Base-by-base conservation (phyloP, 257 asterid species). In the Euphrasia confusa region DNA sequence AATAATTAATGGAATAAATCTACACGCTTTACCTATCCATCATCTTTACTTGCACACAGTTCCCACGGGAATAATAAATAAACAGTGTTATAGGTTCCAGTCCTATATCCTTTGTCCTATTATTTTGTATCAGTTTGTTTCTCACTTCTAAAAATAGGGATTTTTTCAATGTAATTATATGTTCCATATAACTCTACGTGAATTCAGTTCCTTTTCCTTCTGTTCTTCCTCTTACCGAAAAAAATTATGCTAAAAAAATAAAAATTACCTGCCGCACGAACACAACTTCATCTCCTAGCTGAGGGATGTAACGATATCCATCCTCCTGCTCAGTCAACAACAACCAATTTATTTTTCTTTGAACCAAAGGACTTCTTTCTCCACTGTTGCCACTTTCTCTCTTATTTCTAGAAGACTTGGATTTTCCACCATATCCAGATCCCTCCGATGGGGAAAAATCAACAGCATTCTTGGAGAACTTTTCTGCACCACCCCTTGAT, bases 261-360 rank as follows among this genome's bases (percentile, higher is more conserved):
- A 21, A 5, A 53, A 13, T 49, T 53, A 89, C 98, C 97, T 92
- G 98, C 77, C 79, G 83, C 68, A 86, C 52, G 83, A 89, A 92
- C 53, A 80, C 80, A 64, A 92, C 95, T 84, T 83, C 84, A 74
- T 92, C 98, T 52, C 95, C 95, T 53, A 88, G 88, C 93, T 92
- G 98, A 70, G 98, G 98, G 65, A 92, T 84, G 80, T 89, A 89
- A 52, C 95, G 97, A 69, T 80, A 86, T 63, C 97, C 97, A 71
- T 75, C 94, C 64, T 86, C 98, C 76, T 83, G 90, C 81, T 81
- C 81, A 1, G 80, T 54, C 74, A 92, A 74, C 75, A 92, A 68
- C 74, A 92, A 77, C 97, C 97, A 92, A 72, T 84, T 86, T 40
- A 74, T 24, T 63, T 86, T 89, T 66, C 53, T 72, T 72, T 72